Evolutionary conservation across 345 rosid genomes (phyloP), one percentile per base, ranked within the genome.

Genomic region (Eucalyptus erythrocorys): DNA sequence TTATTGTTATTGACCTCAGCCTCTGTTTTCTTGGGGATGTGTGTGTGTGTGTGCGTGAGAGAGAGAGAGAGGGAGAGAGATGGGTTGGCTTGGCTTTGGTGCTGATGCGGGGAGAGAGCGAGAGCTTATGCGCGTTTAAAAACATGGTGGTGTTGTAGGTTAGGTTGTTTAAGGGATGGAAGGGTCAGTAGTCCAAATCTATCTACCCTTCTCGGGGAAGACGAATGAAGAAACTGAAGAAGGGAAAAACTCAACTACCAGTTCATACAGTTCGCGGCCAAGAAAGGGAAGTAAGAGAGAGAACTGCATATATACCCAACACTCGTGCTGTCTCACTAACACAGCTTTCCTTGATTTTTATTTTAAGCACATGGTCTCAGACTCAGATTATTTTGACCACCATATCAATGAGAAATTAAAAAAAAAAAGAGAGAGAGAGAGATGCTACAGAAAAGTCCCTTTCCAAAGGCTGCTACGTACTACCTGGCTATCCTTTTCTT

Each of bases 151-250:
- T 68, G 26, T 47, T 15, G 87, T 90, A 22, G 53, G 90, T 37
- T 49, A 26, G 85, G 51, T 84, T 22, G 81, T 71, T 71, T 6
- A 15, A 45, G 19, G 50, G 12, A 64, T 50, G 47, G 89, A 89
- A 87, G 88, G 84, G 88, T 88, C 87, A 87, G 89, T 48, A 48
- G 40, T 15, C 50, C 71, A 85, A 71, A 34, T 84, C 92, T 57
- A 94, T 88, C 95, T 93, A 94, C 93, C 95, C 90, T 91, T 93
- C 94, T 21, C 12, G 14, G 48, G 57, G 89, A 16, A 57, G 57
- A 22, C 19, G 42, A 87, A 59, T 49, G 24, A 40, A 50, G 24
- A 55, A 37, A 24, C 85, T 53, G 87, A 85, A 85, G 82, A 64
- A 86, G 8, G 50, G 13, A 61, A 15, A 48, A 48, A 87, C 53